Base-by-base conservation (phyloP, 768 basidiomycete genomes). In the Leucocoprinus birnbaumii region DNA sequence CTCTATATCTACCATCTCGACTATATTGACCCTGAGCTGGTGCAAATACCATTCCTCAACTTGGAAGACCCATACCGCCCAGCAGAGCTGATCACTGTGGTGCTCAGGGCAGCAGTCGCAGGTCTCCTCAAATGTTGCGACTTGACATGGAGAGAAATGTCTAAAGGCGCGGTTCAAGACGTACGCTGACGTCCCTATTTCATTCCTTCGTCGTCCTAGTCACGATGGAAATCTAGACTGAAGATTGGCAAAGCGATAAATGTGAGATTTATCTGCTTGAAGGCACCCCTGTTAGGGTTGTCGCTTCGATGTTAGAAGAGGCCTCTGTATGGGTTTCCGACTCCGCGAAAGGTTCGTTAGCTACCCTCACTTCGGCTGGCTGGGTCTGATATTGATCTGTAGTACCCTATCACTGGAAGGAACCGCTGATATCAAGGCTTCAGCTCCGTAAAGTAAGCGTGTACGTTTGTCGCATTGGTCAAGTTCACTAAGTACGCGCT, bases 231-330 rank as follows among this genome's bases (percentile, higher is more conserved):
- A 1, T 27, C 31, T 57, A 93, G 91, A 75, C 81, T 57, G 92
- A 94, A 75, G 91, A 94, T 62, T 92, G 90, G 86, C 90, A 92
- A 66, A 80, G 87, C 55, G 94, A 97, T 59, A 94, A 94, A 70
- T 88, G 85, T 61, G 92, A 92, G 18, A 77, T 95, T 0, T 81
- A 84, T 0, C 73, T 95, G 3, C 74, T 86, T 9, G 89, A 94
- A 69, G 75, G 78, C 6, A 66, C 85, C 24, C 77, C 83, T 16
- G 78, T 81, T 16, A 72, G 73, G 45, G 76, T 78, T 53, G 68
- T 89, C 22, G 55, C 86, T 6, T 66, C 72, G 16, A 71, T 74
- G 51, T 67, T 94, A 14, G 84, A 89, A 38, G 75, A 79, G 11
- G 87, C 89, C 0, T 73, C 76, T 13, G 58, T 65, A 19, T 94